Evolutionary conservation across 2,329 filamentous ascomycete species (phyloP).

Genomic region (Aspergillus sp.): DNA sequence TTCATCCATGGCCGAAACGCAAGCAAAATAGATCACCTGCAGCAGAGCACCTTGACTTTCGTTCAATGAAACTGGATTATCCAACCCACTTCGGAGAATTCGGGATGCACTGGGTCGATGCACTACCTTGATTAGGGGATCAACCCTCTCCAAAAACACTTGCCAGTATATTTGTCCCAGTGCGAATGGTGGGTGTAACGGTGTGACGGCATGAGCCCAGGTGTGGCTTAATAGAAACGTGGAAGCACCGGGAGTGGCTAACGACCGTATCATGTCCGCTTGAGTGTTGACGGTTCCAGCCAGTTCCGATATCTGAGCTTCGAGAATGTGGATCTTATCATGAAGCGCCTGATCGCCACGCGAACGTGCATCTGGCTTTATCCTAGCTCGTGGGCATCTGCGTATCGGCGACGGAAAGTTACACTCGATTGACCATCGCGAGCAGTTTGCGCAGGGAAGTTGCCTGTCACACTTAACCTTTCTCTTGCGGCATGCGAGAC

Average conservation of each 20-base stretch:
- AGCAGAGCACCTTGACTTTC: slow-evolving; percentile 55
- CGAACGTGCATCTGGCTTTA: neutral
- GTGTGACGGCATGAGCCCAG: neutral
- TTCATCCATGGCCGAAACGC: slow-evolving; percentile 49
- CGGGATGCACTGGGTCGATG: slow-evolving; percentile 53
- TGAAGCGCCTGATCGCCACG: neutral
- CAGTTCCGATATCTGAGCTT: neutral
- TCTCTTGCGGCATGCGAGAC: slow-evolving; percentile 26
- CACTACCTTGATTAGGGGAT: slow-evolving; percentile 57
- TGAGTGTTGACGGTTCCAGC: slow-evolving; percentile 1
- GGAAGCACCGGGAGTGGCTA: neutral
- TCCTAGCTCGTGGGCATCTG: slow-evolving; percentile 11
- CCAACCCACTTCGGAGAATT: slow-evolving; percentile 46
- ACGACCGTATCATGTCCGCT: neutral
- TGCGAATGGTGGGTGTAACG: slow-evolving; percentile 7
- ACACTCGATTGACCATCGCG: slow-evolving; percentile 16
- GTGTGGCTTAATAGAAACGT: slow-evolving; percentile 2
- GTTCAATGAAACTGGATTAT: slow-evolving; percentile 45
- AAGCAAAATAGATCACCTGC: slow-evolving; percentile 59
- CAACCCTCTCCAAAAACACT: slow-evolving; percentile 38
- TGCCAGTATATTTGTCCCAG: slow-evolving; percentile 21
- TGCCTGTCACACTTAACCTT: slow-evolving; percentile 31
- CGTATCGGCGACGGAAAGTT: slow-evolving; percentile 18
- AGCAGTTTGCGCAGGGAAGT: slow-evolving; percentile 27
- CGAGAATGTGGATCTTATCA: neutral